Evolutionary conservation across 495 filamentous ascomycete species (phyloP), one percentile per base, ranked within the genome.

Genomic region (Sordaria brevicollis): DNA sequence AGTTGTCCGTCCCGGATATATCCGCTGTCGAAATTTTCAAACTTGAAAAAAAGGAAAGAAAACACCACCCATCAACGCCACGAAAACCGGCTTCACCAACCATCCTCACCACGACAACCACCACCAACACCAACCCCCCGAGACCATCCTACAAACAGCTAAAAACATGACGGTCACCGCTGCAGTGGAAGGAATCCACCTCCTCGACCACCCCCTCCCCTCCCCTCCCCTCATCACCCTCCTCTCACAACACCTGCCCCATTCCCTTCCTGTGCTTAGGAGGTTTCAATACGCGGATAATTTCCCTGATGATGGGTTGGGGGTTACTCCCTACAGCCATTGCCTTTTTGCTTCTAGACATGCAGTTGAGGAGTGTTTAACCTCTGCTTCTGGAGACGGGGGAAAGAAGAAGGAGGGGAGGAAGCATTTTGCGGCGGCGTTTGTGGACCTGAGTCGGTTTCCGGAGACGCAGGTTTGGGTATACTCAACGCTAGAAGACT

Each of bases 391-490:
- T 57, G 10, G 8, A 13, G 19, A 65, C 25, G 65, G 15, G 17
- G 11, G 39, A 7, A 43, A 67, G 67, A 70, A 73, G 6, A 68
- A 73, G 34, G 7, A 65, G 15, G 3, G 68, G 10, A 11, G 69
- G 39, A 65, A 38, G 8, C 71, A 75, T 36, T 84, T 83, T 54
- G 82, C 86, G 13, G 85, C 86, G 21, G 88, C 86, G 1, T 86
- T 84, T 70, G 78, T 89, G 17, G 88, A 92, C 76, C 79, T 89
- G 33, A 82, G 82, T 36, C 75, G 82, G 10, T 83, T 81, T 6
- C 85, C 85, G 0, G 86, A 90, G 71, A 91, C 89, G 21, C 84
- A 90, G 72, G 79, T 87, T 15, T 85, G 86, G 82, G 33, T 91
- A 4, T 91, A 87, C 71, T 83, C 79, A 35, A 87, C 86, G 21